A percentile compares a stretch with the other conserved stretches of the same genome.
phyloP scores from a whole-genome alignment of 768 basidiomycete genomes.

The Saitozyma sp. region DNA sequence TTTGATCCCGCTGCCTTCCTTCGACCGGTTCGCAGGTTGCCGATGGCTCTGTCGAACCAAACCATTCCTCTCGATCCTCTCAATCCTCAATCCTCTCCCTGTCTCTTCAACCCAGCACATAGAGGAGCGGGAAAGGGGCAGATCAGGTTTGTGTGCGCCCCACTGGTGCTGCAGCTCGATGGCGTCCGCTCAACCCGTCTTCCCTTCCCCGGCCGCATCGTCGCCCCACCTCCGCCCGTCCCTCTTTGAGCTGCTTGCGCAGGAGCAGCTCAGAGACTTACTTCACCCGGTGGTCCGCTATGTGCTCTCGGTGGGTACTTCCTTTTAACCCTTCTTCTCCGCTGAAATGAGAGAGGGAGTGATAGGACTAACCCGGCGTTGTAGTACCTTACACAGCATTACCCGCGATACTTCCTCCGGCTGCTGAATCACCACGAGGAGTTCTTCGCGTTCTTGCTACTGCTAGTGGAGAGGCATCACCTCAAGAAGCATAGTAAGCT shows the following conservation, averaged over 20 bases:
- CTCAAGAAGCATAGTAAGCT: conserved; percentile 76
- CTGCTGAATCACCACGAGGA: conserved; percentile 95
- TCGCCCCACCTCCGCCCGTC: conserved; percentile 39
- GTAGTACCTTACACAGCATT: conserved; percentile 89
- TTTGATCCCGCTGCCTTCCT: too few species aligned
- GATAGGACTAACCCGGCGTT: not conserved
- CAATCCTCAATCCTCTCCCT: too few species aligned
- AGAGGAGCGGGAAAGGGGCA: not conserved
- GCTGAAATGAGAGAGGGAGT: conserved; percentile 1
- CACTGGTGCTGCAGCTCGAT: not conserved
- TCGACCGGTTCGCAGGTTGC: too few species aligned
- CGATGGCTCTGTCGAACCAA: too few species aligned
- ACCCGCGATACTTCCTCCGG: conserved; percentile 86
- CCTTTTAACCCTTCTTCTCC: too few species aligned
- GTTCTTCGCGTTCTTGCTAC: conserved; percentile 84
- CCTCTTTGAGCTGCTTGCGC: conserved; percentile 86
- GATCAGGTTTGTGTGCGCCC: not conserved
- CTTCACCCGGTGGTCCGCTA: conserved; percentile 94
- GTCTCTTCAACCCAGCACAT: too few species aligned
- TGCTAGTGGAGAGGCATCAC: conserved; percentile 87
- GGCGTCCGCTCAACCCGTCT: conserved; percentile 5
- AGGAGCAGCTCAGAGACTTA: conserved; percentile 87
- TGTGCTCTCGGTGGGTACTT: conserved; percentile 73
- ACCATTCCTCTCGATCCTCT: too few species aligned
- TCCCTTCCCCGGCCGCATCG: not conserved